Conservation (phyloP, 148 eudicot genomes). For the Camellia japonica region DNA sequence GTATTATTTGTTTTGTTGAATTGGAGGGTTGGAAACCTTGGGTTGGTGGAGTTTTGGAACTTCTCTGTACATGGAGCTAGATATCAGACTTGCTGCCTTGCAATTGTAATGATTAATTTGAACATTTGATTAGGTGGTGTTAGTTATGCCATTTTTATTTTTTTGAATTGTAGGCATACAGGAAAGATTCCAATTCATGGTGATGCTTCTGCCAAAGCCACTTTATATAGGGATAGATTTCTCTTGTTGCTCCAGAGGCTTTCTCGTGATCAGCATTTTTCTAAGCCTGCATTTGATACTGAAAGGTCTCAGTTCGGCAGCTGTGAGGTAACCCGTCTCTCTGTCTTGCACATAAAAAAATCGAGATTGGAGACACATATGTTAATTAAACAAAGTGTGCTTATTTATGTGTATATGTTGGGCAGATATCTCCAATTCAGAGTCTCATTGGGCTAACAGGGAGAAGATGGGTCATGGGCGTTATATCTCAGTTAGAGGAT, state of each 20-base stretch:
- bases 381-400: background rate
- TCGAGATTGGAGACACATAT: background rate
- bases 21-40: background rate
- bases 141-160: background rate
- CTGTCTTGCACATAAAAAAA: background rate
- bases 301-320: slow-evolving; percentile 54
- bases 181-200: slow-evolving; percentile 78
- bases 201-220: slow-evolving; percentile 73
- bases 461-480: slow-evolving; percentile 90
- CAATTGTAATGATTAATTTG: background rate
- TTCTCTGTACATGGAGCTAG: background rate
- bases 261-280: slow-evolving; percentile 79
- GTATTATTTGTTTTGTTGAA: background rate
- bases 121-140: background rate
- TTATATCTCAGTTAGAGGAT: slow-evolving; percentile 95
- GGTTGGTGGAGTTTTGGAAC: background rate
- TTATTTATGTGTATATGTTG: slow-evolving; percentile 12
- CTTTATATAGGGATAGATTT: slow-evolving; percentile 81
- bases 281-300: slow-evolving; percentile 68
- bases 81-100: background rate
- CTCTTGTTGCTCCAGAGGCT: slow-evolving; percentile 70
- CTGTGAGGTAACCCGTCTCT: slow-evolving; percentile 60
- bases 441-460: slow-evolving; percentile 80
- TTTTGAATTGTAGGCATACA: slow-evolving; percentile 39
- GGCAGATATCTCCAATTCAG: slow-evolving; percentile 92